Evolutionary conservation across 2,329 filamentous ascomycete genomes (phyloP), one percentile per base, ranked within the genome.

Genomic region (Colletotrichum lini): DNA sequence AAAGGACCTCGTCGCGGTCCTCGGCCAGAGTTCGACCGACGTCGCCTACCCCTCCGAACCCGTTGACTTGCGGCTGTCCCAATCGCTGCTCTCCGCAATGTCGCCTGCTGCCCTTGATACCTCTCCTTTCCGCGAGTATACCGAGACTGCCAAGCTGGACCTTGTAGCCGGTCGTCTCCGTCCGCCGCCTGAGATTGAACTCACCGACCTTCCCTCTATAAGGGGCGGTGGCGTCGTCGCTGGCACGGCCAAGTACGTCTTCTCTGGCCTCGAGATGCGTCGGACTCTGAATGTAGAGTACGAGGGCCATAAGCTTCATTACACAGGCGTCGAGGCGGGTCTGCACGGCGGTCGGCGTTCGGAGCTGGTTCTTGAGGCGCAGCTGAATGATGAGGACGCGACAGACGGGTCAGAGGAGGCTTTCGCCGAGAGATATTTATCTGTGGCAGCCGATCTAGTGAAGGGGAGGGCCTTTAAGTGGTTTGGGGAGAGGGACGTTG

Each of bases 261-360:
- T 89, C 76, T 81, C 82, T 58, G 87, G 87, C 9, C 80, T 89
- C 2, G 87, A 90, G 74, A 80, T 90, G 49, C 86, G 85, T 56
- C 85, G 86, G 68, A 78, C 80, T 30, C 78, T 85, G 57, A 79
- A 84, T 12, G 78, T 84, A 49, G 76, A 81, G 2, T 86, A 84
- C 77, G 72, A 80, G 8, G 82, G 81, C 53, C 84, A 86, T 78
- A 84, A 77, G 13, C 78, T 90, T 10, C 82, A 80, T 9, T 89
- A 89, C 81, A 86, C 82, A 23, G 85, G 82, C 74, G 82, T 89
- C 72, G 85, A 89, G 72, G 86, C 82, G 6, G 87, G 87, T 0
- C 82, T 82, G 61, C 84, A 86, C 69, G 85, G 84, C 60, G 87
- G 87, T 7, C 84, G 84, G 15, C 82, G 86, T n/a, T 83, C 85